Conservation (phyloP, 345 rosid species). For the Gossypium thurberi region DNA sequence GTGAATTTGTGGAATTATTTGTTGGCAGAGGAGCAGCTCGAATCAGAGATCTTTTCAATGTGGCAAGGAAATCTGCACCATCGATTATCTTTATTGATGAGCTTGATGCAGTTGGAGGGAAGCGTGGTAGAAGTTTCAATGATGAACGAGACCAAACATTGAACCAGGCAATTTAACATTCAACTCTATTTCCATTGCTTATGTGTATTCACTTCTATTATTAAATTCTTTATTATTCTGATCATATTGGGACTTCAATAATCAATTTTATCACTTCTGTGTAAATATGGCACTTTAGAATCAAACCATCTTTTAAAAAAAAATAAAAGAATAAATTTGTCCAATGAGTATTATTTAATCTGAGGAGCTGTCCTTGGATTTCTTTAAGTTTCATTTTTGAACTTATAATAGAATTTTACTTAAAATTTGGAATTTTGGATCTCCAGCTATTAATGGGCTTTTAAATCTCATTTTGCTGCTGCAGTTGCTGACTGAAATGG, state of each 20-base stretch:
- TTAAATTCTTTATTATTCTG: neutral
- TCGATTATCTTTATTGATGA: slow-evolving; percentile 92
- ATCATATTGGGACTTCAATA: neutral
- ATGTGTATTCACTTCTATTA: neutral
- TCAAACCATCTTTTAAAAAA: neutral
- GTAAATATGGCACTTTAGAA: neutral
- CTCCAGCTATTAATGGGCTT: neutral
- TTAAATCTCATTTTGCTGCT: slow-evolving; percentile 15
- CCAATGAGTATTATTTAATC: neutral
- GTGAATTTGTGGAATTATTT: slow-evolving; percentile 94
- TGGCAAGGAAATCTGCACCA: slow-evolving; percentile 78
- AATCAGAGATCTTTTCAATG: slow-evolving; percentile 78
- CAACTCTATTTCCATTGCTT: neutral
- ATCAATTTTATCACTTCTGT: neutral
- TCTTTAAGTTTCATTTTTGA: neutral
- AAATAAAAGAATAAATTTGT: neutral
- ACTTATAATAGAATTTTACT: neutral
- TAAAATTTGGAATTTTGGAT: neutral
- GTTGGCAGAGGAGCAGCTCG: slow-evolving; percentile 99
- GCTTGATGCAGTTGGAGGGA: slow-evolving; percentile 97
- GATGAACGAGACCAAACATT: slow-evolving; percentile 96
- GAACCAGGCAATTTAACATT: slow-evolving; percentile 58
- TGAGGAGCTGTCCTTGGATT: neutral
- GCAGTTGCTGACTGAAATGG: slow-evolving; percentile 98
- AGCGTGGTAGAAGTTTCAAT: slow-evolving; percentile 93